Percentiles rank a stretch among this genome's conserved stretches.
These are phyloP conservation scores for Biancaea sappan DNA, from an alignment of 306 rosid genomes.

Conservation along the genomic window DNA sequence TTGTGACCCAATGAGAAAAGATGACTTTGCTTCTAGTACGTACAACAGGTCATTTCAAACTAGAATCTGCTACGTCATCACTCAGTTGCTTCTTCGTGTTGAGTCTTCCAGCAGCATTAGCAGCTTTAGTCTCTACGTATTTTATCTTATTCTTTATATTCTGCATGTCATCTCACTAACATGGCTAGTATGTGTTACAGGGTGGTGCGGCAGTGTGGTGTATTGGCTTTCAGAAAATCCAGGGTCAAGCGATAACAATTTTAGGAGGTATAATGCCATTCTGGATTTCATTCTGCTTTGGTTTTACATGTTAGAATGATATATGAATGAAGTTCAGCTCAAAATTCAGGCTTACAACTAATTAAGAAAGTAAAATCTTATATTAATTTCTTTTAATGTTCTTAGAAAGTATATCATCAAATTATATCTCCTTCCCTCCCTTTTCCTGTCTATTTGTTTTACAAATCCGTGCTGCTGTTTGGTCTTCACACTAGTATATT, in stretches of 20 bases:
- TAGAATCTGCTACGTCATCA: background rate
- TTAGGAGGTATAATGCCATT: conserved; percentile 75
- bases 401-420: background rate
- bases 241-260: conserved; percentile 81
- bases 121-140: background rate
- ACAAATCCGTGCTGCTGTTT: background rate
- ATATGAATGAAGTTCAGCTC: background rate
- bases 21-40: conserved; percentile 6
- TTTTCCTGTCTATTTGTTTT: background rate
- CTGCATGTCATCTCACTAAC: conserved; percentile 26
- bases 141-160: conserved; percentile 4
- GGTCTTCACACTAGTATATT: conserved; percentile 8
- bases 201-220: conserved; percentile 81
- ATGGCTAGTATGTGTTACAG: conserved; percentile 49
- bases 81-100: conserved; percentile 14
- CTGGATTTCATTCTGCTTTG: conserved; percentile 7
- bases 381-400: background rate
- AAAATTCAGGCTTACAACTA: background rate
- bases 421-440: background rate
- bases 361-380: background rate
- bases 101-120: background rate
- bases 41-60: conserved; percentile 19
- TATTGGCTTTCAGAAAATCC: conserved; percentile 84
- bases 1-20: background rate
- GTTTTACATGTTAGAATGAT: conserved; percentile 5